These are phyloP conservation scores for Arabidopsis hybrid DNA, from an alignment of 441 rosid species.

Conservation along the genomic window DNA sequence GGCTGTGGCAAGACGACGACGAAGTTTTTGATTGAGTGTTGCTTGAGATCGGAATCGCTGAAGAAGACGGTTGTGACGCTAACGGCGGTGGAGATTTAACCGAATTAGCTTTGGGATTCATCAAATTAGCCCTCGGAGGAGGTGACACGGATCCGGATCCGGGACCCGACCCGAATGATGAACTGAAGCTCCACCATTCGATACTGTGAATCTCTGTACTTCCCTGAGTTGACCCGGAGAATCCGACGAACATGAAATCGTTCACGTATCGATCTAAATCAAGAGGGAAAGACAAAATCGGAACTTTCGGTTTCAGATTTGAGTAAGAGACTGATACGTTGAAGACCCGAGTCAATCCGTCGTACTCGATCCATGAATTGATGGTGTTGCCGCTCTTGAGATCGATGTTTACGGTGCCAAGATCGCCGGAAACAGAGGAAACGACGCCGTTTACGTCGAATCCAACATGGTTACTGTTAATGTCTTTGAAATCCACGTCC, in stretches of 20 bases:
- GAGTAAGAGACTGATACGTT: constrained; percentile 77
- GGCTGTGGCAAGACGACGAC: constrained; percentile 69
- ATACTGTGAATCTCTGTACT: constrained; percentile 82
- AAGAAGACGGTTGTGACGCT: constrained; percentile 59
- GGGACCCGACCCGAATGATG: constrained; percentile 58
- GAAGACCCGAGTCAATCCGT: constrained; percentile 52
- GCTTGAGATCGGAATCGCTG: constrained; percentile 36
- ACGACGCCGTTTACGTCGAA: constrained; percentile 81
- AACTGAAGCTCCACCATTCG: constrained; percentile 90
- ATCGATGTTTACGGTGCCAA: constrained; percentile 66
- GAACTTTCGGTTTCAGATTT: constrained; percentile 74
- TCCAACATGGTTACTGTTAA: constrained; percentile 86
- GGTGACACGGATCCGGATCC: constrained; percentile 39
- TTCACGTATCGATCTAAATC: constrained; percentile 80
- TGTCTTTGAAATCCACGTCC: constrained; percentile 78
- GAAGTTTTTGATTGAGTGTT: constrained; percentile 46
- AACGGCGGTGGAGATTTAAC: constrained; percentile 72
- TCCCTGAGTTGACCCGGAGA: constrained; percentile 89
- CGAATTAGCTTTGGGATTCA: constrained; percentile 75
- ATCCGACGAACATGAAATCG: constrained; percentile 88
- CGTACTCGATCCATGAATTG: constrained; percentile 89
- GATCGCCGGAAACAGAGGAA: constrained; percentile 68
- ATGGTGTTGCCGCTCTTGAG: constrained; percentile 85
- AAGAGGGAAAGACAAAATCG: constrained; percentile 61
- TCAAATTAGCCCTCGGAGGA: constrained; percentile 58